Evolutionary conservation across 305 asterid species (phyloP).

Genomic region (Rubia peregrina): DNA sequence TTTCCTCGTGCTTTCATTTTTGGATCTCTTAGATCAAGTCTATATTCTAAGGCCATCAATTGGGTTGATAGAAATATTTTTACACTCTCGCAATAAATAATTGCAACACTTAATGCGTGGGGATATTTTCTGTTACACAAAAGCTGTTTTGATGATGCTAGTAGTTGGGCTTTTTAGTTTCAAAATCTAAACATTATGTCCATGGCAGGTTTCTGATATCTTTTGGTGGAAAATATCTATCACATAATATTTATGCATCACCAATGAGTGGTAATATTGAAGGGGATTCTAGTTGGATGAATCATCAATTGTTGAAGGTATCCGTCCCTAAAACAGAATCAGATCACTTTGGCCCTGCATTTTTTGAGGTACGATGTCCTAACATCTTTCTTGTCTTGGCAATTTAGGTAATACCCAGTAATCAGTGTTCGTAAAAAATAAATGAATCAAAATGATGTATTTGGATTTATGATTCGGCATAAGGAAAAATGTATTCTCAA

Average conservation of each 20-base stretch:
- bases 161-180: neutral
- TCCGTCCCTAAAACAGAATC: slow-evolving; percentile 52
- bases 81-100: neutral
- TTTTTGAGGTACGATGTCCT: slow-evolving; percentile 53
- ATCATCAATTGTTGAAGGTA: slow-evolving; percentile 69
- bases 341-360: slow-evolving; percentile 65
- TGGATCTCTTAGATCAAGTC: neutral
- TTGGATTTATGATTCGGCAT: neutral
- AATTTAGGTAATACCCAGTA: neutral
- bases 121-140: neutral
- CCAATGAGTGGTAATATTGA: slow-evolving; percentile 37
- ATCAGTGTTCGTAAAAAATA: neutral
- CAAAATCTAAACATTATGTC: slow-evolving; percentile 1
- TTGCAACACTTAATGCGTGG: neutral
- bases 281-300: slow-evolving; percentile 30
- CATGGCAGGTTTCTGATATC: slow-evolving; percentile 73
- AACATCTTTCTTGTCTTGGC: neutral
- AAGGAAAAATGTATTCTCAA: neutral
- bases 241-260: slow-evolving; percentile 42
- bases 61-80: neutral
- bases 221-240: slow-evolving; percentile 62
- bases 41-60: neutral
- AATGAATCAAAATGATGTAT: neutral
- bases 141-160: neutral
- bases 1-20: neutral